Base-by-base conservation (phyloP, 2,329 filamentous ascomycete species). In the Clarireedia paspali region DNA sequence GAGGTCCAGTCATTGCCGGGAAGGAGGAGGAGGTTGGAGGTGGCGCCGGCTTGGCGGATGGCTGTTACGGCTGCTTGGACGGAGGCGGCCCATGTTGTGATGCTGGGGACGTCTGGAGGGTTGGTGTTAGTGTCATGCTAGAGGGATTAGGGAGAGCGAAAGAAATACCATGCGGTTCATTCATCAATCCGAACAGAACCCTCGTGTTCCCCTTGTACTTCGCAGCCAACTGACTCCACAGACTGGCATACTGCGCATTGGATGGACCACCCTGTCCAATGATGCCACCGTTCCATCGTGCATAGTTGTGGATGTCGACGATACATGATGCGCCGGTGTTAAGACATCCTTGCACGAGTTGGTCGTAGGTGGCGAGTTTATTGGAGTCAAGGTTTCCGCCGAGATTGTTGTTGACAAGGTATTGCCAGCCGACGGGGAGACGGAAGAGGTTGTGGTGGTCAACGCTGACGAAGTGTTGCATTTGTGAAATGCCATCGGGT, bases 121-220 rank as follows among this genome's bases (percentile, higher is more conserved):
- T 24, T 10, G 12, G 23, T 24, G 20, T 26, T 47, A 24, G 44
- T 6, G 27, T 24, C 27, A 34, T 34, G 12, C 12, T 4, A 1
- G 7, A 34, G 10, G 1, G 23, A 30, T 7, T 15, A 6, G 23
- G n/a, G 24, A 44, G 24, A 6, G 6, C 1, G 2, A 23, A 45
- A 49, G n/a, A 48, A 44, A 6, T 17, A 57, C 50, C 50, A 67
- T 86, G 82, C 6, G 84, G 84, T 70, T 84, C 85, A 70, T 88
- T 88, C 83, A 88, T 87, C 46, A 88, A 66, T 14, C 82, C 83
- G 61, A 88, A 85, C 3, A 79, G 74, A 26, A 88, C 70, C 58
- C 78, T 81, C 39, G 74, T 66, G 50, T 81, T 70, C 5, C 65
- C 64, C 23, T 74, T 75, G 68, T 87, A 88, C 65, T 81, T 80